Base-by-base conservation (phyloP, 2,329 filamentous ascomycete genomes). In the Calcarisporium arbuscula region DNA sequence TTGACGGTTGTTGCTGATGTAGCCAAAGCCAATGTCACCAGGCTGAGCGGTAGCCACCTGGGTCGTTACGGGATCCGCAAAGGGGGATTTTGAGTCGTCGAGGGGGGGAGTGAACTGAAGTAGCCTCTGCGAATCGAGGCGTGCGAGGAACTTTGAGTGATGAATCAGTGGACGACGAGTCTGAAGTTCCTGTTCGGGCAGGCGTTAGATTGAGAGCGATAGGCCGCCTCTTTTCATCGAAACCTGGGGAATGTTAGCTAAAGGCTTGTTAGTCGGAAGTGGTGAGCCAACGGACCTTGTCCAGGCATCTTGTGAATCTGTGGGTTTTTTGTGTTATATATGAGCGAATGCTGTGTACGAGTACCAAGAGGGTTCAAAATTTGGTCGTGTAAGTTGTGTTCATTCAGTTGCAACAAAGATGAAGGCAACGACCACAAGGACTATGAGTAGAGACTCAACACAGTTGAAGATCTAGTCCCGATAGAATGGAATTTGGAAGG, bases 1-100 rank as follows among this genome's bases (percentile, higher is more conserved):
- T 70, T 71, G 49, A 76, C 71, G 54, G 64, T 66, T 57, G 48
- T 71, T 71, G 50, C 77, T 72, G 54, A 95, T 84, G 65, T 95
- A 95, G 57, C 89, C 88, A 60, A 96, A 95, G 46, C 89, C 89
- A 45, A 95, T 77, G 64, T 95, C 88, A 39, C 81, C 85, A 20
- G 89, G 84, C 55, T 87, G 82, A 35, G 80, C 66, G 56, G 83
- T 74, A 34, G 74, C 67, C 23, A 46, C 36, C 56, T 75, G 67
- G 28, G 70, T 70, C 43, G 64, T 67, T 27, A 75, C 71, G 30
- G 72, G 69, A 42, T 80, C 72, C 48, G 69, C 67, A 49, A 84
- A 83, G 8, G 77, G 76, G 20, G 70, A 68, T 38, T 57, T 57
- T 31, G 64, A 41, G 36, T 49, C 65, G 41, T 88, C 82, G 51